Conservation (phyloP, 345 rosid species). For the Populus deltoides region DNA sequence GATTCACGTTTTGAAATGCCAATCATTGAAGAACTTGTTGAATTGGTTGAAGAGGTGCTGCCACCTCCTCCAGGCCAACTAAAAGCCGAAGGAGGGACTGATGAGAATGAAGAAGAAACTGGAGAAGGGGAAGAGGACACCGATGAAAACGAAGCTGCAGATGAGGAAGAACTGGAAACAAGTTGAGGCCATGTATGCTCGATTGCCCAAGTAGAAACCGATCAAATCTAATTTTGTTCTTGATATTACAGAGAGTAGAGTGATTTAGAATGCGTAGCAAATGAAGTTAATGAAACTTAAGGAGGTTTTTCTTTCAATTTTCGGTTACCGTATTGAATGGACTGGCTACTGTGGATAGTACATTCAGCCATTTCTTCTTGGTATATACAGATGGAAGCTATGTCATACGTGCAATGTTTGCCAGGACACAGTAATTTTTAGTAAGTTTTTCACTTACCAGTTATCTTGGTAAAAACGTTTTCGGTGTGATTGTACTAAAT, state of each 20-base stretch:
- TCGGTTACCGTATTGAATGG: no score
- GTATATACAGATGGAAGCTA: no score
- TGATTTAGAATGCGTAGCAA: background rate
- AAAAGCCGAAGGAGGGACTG: background rate
- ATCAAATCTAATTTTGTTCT: background rate
- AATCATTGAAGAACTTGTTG: background rate
- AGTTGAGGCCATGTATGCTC: background rate
- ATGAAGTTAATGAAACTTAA: no score
- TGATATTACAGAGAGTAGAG: background rate
- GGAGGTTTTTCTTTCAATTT: no score
- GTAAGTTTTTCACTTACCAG: no score
- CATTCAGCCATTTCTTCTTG: no score
- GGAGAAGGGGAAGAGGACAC: background rate
- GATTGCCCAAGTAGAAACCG: background rate
- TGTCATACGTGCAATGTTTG: no score
- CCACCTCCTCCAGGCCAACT: conserved; percentile 6
- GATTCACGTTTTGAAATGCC: background rate
- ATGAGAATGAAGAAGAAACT: background rate
- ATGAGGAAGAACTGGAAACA: background rate
- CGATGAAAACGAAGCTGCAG: background rate
- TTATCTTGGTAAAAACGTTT: no score
- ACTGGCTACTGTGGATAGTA: no score
- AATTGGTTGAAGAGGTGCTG: background rate
- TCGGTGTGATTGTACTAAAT: no score
- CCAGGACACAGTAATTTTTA: no score